A percentile compares a stretch with the other conserved stretches of the same genome.
Conservation (phyloP, 2,329 filamentous ascomycete genomes). For the Paraphoma sp. region DNA sequence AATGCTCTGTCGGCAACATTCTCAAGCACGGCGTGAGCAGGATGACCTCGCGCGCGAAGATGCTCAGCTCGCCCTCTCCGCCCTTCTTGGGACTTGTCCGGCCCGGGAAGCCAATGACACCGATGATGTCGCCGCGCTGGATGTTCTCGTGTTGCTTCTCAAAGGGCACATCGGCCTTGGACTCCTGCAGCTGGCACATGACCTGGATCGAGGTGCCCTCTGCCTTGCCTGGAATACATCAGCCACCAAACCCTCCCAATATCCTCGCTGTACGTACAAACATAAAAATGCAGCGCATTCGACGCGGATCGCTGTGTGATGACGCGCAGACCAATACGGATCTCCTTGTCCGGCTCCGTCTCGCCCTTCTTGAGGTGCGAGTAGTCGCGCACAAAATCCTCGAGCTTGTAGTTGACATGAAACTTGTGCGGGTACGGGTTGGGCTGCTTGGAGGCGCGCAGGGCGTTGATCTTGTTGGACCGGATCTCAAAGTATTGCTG, state of each 20-base stretch:
- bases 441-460: constrained; percentile 74
- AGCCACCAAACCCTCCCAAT: constrained; percentile 1
- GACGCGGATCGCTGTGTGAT: constrained; percentile 57
- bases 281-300: constrained; percentile 39
- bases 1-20: constrained; percentile 74
- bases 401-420: constrained; percentile 81
- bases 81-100: constrained; percentile 88
- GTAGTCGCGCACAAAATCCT: constrained; percentile 80
- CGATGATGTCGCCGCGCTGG: constrained; percentile 90
- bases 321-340: constrained; percentile 84
- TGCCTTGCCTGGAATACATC: constrained; percentile 59
- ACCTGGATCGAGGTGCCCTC: constrained; percentile 84
- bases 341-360: constrained; percentile 73
- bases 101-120: constrained; percentile 82
- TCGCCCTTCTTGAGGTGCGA: constrained; percentile 88
- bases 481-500: constrained; percentile 97
- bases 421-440: constrained; percentile 94
- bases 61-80: constrained; percentile 89
- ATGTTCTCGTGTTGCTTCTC: constrained; percentile 89
- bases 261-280: constrained; percentile 15
- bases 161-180: constrained; percentile 73
- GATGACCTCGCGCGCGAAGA: constrained; percentile 86
- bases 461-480: constrained; percentile 78
- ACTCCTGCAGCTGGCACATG: constrained; percentile 86
- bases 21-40: constrained; percentile 92